Evolutionary conservation across 768 basidiomycete species (phyloP).

Genomic region (Tylopilus felleus): DNA sequence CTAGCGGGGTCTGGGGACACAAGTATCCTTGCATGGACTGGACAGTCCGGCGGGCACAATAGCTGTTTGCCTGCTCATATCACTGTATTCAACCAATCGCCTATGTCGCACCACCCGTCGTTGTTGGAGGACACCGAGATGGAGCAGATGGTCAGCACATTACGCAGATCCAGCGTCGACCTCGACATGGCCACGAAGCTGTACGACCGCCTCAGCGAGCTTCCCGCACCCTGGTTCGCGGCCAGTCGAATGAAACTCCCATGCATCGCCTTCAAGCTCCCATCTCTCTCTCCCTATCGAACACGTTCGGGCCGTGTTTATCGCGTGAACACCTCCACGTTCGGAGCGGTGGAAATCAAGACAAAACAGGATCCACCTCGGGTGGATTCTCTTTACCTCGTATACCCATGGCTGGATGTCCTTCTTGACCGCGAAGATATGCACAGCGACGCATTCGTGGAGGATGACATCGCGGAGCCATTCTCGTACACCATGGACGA

Average conservation of each 20-base stretch:
- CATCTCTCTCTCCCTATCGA: not conserved
- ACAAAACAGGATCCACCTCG: not conserved
- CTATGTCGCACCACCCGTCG: not conserved
- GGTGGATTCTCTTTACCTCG: not conserved
- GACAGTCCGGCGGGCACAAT: no score
- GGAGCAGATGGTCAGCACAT: not conserved
- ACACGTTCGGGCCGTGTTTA: no score
- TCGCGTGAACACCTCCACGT: not conserved
- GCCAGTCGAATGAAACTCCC: slow-evolving; percentile 2
- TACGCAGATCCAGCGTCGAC: not conserved
- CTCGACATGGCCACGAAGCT: not conserved
- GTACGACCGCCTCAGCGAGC: not conserved
- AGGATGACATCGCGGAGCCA: not conserved
- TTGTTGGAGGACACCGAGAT: not conserved
- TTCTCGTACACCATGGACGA: not conserved
- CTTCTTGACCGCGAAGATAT: not conserved
- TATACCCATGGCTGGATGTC: not conserved
- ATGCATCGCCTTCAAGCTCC: not conserved
- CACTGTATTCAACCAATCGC: not conserved
- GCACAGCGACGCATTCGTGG: not conserved
- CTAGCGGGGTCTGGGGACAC: not conserved
- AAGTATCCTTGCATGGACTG: not conserved
- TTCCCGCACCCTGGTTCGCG: not conserved
- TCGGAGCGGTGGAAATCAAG: not conserved
- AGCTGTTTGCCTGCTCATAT: not conserved